Evolutionary conservation across 345 rosid genomes (phyloP).

Genomic region (Fremontodendron californicum): DNA sequence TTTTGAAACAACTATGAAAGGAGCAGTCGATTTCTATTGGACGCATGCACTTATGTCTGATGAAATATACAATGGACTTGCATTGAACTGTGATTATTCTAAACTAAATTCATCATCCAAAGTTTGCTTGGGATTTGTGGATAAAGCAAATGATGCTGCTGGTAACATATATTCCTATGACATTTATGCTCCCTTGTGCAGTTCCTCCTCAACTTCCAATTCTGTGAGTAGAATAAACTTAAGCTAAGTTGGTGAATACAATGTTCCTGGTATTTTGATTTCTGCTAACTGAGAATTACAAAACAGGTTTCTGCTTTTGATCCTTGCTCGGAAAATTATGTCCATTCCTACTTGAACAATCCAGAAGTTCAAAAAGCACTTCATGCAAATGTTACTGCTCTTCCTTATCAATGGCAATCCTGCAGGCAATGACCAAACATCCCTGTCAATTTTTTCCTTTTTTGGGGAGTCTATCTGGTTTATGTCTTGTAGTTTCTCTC

Average conservation of each 20-base stretch:
- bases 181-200: conserved; percentile 23
- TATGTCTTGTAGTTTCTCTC: too few species aligned
- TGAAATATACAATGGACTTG: conserved; percentile 30
- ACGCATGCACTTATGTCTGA: conserved; percentile 58
- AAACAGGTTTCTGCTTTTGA: conserved; percentile 14
- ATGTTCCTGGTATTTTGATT: neutral
- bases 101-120: neutral
- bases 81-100: conserved; percentile 40
- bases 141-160: neutral
- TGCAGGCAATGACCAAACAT: conserved; percentile 14
- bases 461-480: too few species aligned
- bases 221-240: neutral
- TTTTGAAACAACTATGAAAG: conserved; percentile 39
- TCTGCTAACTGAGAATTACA: neutral
- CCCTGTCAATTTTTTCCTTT: neutral
- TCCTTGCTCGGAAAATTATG: conserved; percentile 18
- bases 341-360: conserved; percentile 15
- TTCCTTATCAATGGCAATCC: conserved; percentile 27
- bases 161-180: conserved; percentile 17
- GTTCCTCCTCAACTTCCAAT: conserved; percentile 6
- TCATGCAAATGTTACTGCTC: conserved; percentile 19
- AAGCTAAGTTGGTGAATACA: neutral
- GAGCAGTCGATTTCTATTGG: conserved; percentile 58
- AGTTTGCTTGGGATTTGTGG: neutral
- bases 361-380: conserved; percentile 25